phyloP scores from a whole-genome alignment of 2,329 filamentous ascomycete species.

The Hansfordia pulvinata region DNA sequence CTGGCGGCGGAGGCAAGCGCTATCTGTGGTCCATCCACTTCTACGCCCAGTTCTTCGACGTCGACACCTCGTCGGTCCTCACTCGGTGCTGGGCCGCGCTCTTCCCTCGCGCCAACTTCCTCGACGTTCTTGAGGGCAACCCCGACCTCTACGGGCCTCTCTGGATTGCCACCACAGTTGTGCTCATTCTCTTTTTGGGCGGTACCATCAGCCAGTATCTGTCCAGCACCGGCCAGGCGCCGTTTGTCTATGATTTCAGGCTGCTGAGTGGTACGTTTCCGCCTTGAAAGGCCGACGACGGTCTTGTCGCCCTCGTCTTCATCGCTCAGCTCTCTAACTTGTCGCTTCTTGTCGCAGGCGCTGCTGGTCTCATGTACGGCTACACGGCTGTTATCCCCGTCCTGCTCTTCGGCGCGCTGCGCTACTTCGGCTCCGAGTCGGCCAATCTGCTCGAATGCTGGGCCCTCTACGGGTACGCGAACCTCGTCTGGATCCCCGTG shows the following conservation, averaged over 20 bases:
- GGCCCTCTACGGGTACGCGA: conserved; percentile 90
- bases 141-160: conserved; percentile 94
- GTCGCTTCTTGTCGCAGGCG: conserved; percentile 33
- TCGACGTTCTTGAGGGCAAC: conserved; percentile 93
- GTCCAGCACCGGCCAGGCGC: conserved; percentile 48
- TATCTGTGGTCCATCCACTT: conserved; percentile 87
- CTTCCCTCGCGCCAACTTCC: conserved; percentile 85
- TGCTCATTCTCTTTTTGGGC: conserved; percentile 88
- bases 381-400: conserved; percentile 84
- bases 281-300: too few species aligned
- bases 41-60: conserved; percentile 97
- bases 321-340: background rate
- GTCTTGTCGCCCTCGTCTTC: conserved; percentile 1
- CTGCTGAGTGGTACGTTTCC: conserved; percentile 59
- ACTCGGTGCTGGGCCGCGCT: conserved; percentile 79
- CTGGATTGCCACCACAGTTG: conserved; percentile 97
- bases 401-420: conserved; percentile 72
- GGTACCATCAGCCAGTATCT: conserved; percentile 92
- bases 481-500: conserved; percentile 94
- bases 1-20: conserved; percentile 52
- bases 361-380: conserved; percentile 86
- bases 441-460: conserved; percentile 92
- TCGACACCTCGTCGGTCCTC: conserved; percentile 84
- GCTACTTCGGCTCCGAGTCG: conserved; percentile 89
- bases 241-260: conserved; percentile 85